phyloP scores from a whole-genome alignment of 495 filamentous ascomycete species.

The Thermothielavioides terrestris region DNA sequence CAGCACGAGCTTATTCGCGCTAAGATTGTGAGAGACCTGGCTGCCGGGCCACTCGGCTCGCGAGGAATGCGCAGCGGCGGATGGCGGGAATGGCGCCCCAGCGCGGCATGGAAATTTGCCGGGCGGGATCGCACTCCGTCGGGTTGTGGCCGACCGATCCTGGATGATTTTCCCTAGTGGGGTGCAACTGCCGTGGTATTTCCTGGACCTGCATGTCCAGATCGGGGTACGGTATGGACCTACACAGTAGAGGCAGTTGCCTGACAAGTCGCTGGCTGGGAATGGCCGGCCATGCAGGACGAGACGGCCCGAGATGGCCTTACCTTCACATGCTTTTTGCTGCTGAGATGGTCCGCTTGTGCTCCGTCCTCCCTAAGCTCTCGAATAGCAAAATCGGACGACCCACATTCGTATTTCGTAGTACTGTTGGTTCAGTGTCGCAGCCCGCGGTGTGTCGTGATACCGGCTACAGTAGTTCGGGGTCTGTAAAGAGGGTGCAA shows the following conservation, averaged over 20 bases:
- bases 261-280: background rate
- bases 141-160: background rate
- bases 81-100: conserved; percentile 5
- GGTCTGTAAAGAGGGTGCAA: too few relatives aligned
- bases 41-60: conserved; percentile 23
- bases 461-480: too few relatives aligned
- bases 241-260: too few relatives aligned
- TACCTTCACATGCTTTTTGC: too few relatives aligned
- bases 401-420: too few relatives aligned
- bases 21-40: conserved; percentile 4
- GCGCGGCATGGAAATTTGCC: conserved; percentile 21
- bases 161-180: conserved; percentile 6
- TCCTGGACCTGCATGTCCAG: conserved; percentile 18
- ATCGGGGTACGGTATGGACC: too few relatives aligned
- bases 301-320: too few relatives aligned
- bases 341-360: too few relatives aligned
- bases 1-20: background rate
- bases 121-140: conserved; percentile 12
- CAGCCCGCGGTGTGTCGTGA: too few relatives aligned
- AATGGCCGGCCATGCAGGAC: background rate
- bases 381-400: too few relatives aligned
- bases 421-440: too few relatives aligned
- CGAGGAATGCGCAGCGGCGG: conserved; percentile 11
- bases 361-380: too few relatives aligned
- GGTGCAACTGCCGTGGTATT: conserved; percentile 9